A percentile compares a stretch with the other conserved stretches of the same genome.
These are phyloP conservation scores for Cantharellus cinnabarinus DNA, from an alignment of 768 basidiomycete genomes.

Conservation along the genomic window DNA sequence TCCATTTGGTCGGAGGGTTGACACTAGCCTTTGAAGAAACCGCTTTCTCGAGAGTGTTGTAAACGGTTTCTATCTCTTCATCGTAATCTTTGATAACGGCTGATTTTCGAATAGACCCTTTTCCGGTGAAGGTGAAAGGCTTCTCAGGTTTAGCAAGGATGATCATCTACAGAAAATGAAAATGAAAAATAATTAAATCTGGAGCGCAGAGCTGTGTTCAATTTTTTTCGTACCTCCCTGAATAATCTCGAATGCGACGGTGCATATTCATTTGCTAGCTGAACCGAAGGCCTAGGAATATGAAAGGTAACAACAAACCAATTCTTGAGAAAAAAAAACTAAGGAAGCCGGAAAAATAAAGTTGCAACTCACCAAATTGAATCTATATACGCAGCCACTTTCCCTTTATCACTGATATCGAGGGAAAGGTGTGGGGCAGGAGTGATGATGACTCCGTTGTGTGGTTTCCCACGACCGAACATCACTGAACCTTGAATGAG, in stretches of 20 bases:
- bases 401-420: not conserved
- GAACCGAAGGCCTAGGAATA: not conserved
- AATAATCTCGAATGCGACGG: slow-evolving; percentile 6
- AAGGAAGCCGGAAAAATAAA: not conserved
- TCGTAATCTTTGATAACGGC: slow-evolving; percentile 1
- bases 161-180: slow-evolving; percentile 4
- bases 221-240: slow-evolving; percentile 2
- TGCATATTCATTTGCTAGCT: slow-evolving; percentile 12
- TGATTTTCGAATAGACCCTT: slow-evolving; percentile 1
- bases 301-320: not conserved
- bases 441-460: slow-evolving; percentile 22
- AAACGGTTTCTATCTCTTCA: slow-evolving; percentile 4
- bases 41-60: slow-evolving; percentile 2
- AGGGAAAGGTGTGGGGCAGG: slow-evolving; percentile 10
- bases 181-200: not conserved
- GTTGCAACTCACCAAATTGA: slow-evolving; percentile 4
- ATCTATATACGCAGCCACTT: slow-evolving; percentile 3
- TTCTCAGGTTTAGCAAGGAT: slow-evolving; percentile 2
- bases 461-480: slow-evolving; percentile 22
- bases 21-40: slow-evolving; percentile 2
- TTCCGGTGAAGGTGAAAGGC: slow-evolving; percentile 4
- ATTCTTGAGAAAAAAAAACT: not conserved
- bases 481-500: slow-evolving; percentile 18
- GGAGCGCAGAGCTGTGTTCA: not conserved
- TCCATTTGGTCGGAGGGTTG: slow-evolving; percentile 3